These are phyloP conservation scores for Cornus controversa DNA, from an alignment of 148 eudicot genomes.

Conservation along the genomic window DNA sequence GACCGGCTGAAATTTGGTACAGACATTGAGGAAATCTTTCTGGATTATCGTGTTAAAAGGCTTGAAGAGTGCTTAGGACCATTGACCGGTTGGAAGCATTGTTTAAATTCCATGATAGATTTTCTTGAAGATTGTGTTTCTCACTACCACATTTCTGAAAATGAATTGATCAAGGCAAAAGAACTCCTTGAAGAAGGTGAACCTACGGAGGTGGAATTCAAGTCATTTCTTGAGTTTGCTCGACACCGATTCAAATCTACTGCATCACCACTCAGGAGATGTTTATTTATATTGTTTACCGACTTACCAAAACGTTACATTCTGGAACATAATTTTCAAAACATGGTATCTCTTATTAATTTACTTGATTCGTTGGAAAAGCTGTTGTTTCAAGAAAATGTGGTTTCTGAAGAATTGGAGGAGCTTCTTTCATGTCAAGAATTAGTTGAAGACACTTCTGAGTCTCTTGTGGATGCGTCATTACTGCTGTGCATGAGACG, in stretches of 20 bases:
- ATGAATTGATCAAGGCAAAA: slow-evolving; percentile 24
- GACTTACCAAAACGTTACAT: slow-evolving; percentile 38
- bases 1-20: slow-evolving; percentile 30
- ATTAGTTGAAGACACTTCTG: slow-evolving; percentile 12
- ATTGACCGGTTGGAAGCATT: slow-evolving; percentile 49
- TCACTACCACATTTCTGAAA: slow-evolving; percentile 30
- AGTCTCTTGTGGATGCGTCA: slow-evolving; percentile 13
- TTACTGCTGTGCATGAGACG: slow-evolving; percentile 9
- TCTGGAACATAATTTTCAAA: slow-evolving; percentile 20
- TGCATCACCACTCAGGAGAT: slow-evolving; percentile 31
- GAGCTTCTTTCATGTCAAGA: slow-evolving; percentile 15
- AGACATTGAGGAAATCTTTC: slow-evolving; percentile 39
- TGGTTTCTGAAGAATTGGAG: slow-evolving; percentile 28
- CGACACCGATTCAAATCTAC: slow-evolving; percentile 31
- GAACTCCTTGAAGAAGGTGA: slow-evolving; percentile 11
- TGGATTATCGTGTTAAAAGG: slow-evolving; percentile 45
- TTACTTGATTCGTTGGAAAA: slow-evolving; percentile 31
- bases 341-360: slow-evolving; percentile 17
- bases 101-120: slow-evolving; percentile 30
- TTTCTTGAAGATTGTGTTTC: slow-evolving; percentile 52
- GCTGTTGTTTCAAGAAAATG: slow-evolving; percentile 25
- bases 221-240: slow-evolving; percentile 36
- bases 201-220: slow-evolving; percentile 4
- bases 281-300: slow-evolving; percentile 31
- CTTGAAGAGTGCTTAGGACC: slow-evolving; percentile 41